Conservation (phyloP, 306 rosid genomes). For the Crataegus laevigata region DNA sequence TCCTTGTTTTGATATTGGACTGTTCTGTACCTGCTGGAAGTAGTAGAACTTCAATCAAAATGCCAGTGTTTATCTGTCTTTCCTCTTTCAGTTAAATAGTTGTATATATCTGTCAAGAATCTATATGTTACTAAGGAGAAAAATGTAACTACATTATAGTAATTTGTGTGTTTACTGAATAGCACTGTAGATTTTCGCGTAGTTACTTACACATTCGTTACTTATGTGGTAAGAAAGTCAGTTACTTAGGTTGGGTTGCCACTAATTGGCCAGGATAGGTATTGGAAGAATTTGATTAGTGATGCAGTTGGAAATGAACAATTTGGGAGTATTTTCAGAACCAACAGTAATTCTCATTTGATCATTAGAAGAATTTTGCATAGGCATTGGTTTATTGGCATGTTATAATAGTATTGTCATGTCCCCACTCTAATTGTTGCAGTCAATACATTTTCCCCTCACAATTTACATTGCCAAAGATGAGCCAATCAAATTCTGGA, state of each 20-base stretch:
- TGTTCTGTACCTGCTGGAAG: constrained; percentile 2
- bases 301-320: neutral
- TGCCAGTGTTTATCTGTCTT: constrained; percentile 4
- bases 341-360: neutral
- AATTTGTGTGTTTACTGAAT: neutral
- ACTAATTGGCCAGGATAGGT: neutral
- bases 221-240: neutral
- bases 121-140: neutral
- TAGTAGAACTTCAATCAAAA: constrained; percentile 3
- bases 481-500: neutral
- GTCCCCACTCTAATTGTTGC: neutral
- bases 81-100: constrained; percentile 4
- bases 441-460: neutral
- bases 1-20: constrained; percentile 7
- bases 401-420: neutral
- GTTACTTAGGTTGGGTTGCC: neutral
- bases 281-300: neutral
- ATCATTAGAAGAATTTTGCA: neutral
- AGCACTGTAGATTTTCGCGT: neutral
- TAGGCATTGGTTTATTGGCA: neutral
- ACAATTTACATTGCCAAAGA: neutral
- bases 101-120: neutral
- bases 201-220: neutral
- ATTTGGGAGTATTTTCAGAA: neutral
- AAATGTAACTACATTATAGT: neutral